Base-by-base conservation (phyloP, 345 rosid genomes). In the Aquilaria sinensis region DNA sequence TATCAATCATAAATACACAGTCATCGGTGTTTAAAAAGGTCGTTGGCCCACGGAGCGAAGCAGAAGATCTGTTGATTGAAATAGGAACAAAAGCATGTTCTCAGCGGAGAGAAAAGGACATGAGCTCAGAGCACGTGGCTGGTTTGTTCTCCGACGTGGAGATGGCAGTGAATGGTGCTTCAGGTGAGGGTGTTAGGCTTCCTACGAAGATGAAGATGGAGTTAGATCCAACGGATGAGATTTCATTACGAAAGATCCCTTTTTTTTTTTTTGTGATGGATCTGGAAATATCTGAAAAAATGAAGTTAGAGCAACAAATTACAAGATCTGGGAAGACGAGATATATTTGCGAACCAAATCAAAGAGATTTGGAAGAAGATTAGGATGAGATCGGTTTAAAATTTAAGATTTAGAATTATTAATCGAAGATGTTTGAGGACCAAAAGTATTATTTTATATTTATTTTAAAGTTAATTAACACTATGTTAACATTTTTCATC, bases 111-210 rank as follows among this genome's bases (percentile, higher is more conserved):
- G 66, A 46, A 83, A 75, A 69, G 81, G 67, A 80, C 0, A 23
- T 23, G 23, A 23, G 23, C 23, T 66, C 77, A 29, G 80, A 75
- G 47, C 80, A 76, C 10, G 43, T 87, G 7, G 75, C 83, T 1
- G 76, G 77, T 2, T 47, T 72, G 45, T 65, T 89, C 1, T 77
- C 96, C 4, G 90, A 96, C 0, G 64, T 88, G 7, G 94, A 93
- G 67, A 77, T 90, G 14, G 72, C 89, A 23, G 98, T 83, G 72
- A 76, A 90, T 97, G 43, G 70, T 64, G 29, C 65, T 93, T 3
- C 97, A 97, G 4, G 76, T 90, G 41, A 81, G 98, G 98, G 98
- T 2, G 82, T 93, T 51, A 80, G 92, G 87, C 79, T 87, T 60
- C 98, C 98, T 5, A 72, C 81, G 54, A 92, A 84, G 72, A 67